Percentiles rank a stretch among this genome's conserved stretches.
These are phyloP conservation scores for Ustilago bromivora DNA, from an alignment of 1,284 basidiomycete genomes.

Conservation along the genomic window DNA sequence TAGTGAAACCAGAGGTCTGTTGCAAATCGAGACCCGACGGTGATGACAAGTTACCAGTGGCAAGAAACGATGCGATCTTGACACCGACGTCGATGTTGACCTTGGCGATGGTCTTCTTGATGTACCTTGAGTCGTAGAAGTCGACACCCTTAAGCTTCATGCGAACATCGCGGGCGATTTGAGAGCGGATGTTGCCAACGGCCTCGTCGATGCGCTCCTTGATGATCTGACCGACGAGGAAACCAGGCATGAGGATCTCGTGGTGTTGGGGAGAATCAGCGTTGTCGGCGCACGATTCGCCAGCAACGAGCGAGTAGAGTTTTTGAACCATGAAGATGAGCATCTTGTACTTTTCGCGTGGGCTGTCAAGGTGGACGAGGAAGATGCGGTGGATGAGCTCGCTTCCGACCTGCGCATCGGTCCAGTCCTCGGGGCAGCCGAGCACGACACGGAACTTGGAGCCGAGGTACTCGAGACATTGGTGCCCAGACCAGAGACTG, in stretches of 20 bases:
- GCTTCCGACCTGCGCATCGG: constrained; percentile 82
- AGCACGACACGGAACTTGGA: constrained; percentile 96
- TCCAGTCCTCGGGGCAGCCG: constrained; percentile 92
- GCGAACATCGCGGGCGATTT: constrained; percentile 82
- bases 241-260: constrained; percentile 94
- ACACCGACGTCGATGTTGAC: constrained; percentile 93
- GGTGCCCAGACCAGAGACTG: constrained; percentile 84
- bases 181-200: constrained; percentile 80
- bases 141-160: constrained; percentile 79
- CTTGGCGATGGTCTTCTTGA: constrained; percentile 81
- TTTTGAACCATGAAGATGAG: constrained; percentile 98
- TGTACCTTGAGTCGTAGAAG: constrained; percentile 87
- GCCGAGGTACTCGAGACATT: constrained; percentile 96
- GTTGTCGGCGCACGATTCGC: constrained; percentile 91
- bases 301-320: constrained; percentile 90
- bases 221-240: constrained; percentile 95
- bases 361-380: constrained; percentile 87
- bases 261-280: constrained; percentile 99
- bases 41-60: constrained; percentile 95
- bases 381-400: constrained; percentile 89
- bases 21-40: constrained; percentile 96
- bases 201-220: constrained; percentile 96
- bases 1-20: constrained; percentile 96
- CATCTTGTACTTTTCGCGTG: constrained; percentile 96
- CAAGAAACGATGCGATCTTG: constrained; percentile 92